Conservation (phyloP, 2,329 filamentous ascomycete species). For the Aquanectria penicillioides region DNA sequence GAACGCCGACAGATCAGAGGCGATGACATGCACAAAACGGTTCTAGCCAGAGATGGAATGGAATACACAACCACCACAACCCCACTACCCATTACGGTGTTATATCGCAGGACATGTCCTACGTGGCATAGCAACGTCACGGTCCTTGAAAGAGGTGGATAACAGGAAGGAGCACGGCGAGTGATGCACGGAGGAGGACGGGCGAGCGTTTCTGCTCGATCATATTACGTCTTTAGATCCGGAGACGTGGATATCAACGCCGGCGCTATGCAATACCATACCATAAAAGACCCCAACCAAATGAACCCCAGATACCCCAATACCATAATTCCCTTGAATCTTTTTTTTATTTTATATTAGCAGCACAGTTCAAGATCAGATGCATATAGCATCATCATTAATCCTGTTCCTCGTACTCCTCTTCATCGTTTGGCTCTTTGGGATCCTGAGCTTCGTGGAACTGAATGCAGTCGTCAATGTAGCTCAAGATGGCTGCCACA, state of each 20-base stretch:
- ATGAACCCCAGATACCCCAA: constrained; percentile 20
- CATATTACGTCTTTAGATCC: constrained; percentile 32
- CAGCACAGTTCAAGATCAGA: background rate
- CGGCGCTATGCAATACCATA: constrained; percentile 44
- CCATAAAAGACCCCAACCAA: constrained; percentile 32
- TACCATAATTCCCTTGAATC: constrained; percentile 16
- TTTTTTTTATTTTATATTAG: constrained; percentile 4
- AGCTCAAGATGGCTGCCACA: constrained; percentile 83
- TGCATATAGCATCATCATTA: constrained; percentile 28
- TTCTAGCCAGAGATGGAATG: background rate
- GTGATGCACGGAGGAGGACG: constrained; percentile 2
- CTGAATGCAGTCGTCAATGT: constrained; percentile 94
- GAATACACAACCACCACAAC: background rate
- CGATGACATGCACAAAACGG: background rate
- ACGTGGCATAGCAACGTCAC: background rate
- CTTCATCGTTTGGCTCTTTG: constrained; percentile 76
- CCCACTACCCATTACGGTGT: too few relatives aligned
- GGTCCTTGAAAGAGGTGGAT: constrained; percentile 30
- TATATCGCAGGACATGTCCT: too few relatives aligned
- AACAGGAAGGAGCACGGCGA: constrained; percentile 6
- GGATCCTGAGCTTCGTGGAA: constrained; percentile 95
- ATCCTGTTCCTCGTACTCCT: constrained; percentile 53
- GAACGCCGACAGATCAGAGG: background rate
- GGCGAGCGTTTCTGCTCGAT: constrained; percentile 23
- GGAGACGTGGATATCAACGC: constrained; percentile 38